phyloP scores from a whole-genome alignment of 1,284 basidiomycete species.

The Volvariella surrecta region DNA sequence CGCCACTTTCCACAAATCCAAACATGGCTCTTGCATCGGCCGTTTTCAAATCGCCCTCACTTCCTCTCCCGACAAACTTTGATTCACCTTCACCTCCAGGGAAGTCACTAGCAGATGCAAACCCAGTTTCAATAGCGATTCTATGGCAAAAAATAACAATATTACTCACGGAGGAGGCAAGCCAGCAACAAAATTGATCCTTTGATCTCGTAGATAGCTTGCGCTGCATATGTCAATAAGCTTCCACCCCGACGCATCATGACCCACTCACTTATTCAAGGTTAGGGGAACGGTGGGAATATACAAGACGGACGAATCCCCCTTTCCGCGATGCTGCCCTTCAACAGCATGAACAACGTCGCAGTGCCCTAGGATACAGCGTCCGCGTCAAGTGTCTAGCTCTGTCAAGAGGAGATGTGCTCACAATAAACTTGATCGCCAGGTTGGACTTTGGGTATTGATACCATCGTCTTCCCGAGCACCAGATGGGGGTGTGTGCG shows the following conservation, averaged over 20 bases:
- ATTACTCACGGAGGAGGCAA: constrained; percentile 48
- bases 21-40: constrained; percentile 20
- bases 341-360: constrained; percentile 74
- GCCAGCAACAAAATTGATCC: constrained; percentile 42
- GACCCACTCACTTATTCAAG: constrained; percentile 39
- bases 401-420: constrained; percentile 9
- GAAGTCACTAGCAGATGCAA: constrained; percentile 44
- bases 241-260: not conserved
- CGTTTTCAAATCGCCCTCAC: constrained; percentile 30
- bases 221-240: constrained; percentile 28
- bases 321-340: constrained; percentile 43
- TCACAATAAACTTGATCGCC: constrained; percentile 74
- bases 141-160: not conserved
- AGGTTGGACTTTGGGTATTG: constrained; percentile 48
- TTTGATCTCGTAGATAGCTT: constrained; percentile 55
- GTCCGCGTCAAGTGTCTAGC: not conserved
- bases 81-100: constrained; percentile 69
- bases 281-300: constrained; percentile 75
- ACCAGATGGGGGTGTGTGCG: constrained; percentile 65
- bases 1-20: constrained; percentile 15
- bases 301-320: constrained; percentile 72
- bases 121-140: not conserved
- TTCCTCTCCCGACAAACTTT: constrained; percentile 40
- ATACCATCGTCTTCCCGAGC: constrained; percentile 43
- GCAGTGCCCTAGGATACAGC: constrained; percentile 38